Evolutionary conservation across 2,329 filamentous ascomycete species (phyloP), one percentile per base, ranked within the genome.

Genomic region (Chrysosporium queenslandicum): DNA sequence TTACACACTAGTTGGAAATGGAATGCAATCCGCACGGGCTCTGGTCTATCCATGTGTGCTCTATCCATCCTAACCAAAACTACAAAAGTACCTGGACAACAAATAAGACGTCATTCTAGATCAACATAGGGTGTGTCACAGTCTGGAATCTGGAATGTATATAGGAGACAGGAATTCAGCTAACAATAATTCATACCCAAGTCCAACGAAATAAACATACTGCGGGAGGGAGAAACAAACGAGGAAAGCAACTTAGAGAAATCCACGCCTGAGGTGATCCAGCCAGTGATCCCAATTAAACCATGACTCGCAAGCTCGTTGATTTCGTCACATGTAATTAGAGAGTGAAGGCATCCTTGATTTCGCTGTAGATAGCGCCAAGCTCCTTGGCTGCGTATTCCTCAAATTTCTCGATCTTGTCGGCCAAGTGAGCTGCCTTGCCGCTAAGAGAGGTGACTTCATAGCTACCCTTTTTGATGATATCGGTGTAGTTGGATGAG

Each of bases 401-500:
- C 64, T 77, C 69, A 46, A 68, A 55, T 59, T 75, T 66, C 64
- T 77, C 69, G 56, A 77, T 71, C 62, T 74, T 71, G 56, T 74
- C 66, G 43, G 72, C 67, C 54, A 77, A 61, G 46, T 66, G 65
- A 54, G 68, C 65, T 50, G 69, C 65, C 57, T 66, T 67, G 41
- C 63, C 61, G 58, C 68, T 63, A 52, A 71, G 61, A 48, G 70
- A 62, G 60, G 71, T 66, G 40, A 67, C 76, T 61, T 79, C 77
- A 77, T 90, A 91, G 64, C 80, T 76, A 64, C 87, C 86, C 62
- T 81, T 76, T 62, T 81, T 74, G 58, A 94, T 72, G 64, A 96
- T 95, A 63, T 86, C 77, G 56, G 80, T 79, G 81, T 87, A 96
- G 85, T 98, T 95, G 75, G 79, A 83, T 67, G 81, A 86, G 66